These are phyloP conservation scores for Platismatia glauca DNA, from an alignment of 495 filamentous ascomycete species.

Conservation along the genomic window DNA sequence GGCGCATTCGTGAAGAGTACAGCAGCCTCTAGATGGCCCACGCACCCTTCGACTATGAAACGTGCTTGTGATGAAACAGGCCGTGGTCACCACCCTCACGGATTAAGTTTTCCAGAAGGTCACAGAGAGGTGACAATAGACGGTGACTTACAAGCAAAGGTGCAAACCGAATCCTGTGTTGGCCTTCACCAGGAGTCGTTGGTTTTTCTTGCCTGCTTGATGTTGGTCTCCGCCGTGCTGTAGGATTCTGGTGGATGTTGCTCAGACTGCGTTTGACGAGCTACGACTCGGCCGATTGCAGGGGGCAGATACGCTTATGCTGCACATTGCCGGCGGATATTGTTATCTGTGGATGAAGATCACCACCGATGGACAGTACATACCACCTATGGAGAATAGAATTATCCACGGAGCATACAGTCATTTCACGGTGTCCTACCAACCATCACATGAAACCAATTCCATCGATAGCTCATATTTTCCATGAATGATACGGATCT, in stretches of 20 bases:
- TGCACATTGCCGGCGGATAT: too few relatives aligned
- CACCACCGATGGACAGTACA: too few relatives aligned
- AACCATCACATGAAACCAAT: too few relatives aligned
- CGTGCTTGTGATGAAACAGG: neutral
- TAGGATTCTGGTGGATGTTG: neutral
- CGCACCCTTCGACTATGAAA: neutral
- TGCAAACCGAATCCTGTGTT: neutral
- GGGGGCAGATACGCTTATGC: neutral
- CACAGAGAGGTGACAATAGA: neutral
- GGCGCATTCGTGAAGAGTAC: neutral
- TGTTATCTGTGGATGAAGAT: too few relatives aligned
- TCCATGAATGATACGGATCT: too few relatives aligned
- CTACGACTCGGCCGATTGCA: neutral
- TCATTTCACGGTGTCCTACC: too few relatives aligned
- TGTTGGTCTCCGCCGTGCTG: neutral
- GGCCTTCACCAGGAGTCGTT: too few relatives aligned
- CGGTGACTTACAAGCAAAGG: neutral
- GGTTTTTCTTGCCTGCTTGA: too few relatives aligned
- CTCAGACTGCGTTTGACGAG: neutral
- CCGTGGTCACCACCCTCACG: neutral
- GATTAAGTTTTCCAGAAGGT: neutral
- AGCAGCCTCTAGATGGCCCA: neutral
- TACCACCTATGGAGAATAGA: too few relatives aligned
- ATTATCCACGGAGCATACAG: too few relatives aligned
- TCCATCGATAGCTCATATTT: too few relatives aligned